Base-by-base conservation (phyloP, 768 basidiomycete species). In the Suillus subluteus region DNA sequence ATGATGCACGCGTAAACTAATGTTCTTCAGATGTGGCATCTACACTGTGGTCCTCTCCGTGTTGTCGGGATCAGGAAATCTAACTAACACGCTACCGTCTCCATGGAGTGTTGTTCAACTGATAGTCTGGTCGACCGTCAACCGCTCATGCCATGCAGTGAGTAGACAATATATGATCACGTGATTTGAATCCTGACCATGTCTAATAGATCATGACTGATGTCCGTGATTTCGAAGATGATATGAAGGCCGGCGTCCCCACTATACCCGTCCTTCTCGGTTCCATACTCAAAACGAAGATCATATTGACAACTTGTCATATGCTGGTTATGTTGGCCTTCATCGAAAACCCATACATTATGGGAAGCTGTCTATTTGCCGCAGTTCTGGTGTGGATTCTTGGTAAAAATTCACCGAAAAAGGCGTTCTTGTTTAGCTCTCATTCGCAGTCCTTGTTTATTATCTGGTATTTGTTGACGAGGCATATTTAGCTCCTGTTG, bases 241-340 rank as follows among this genome's bases (percentile, higher is more conserved):
- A 55, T 21, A 32, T 35, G 5, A 55, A 55, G 32, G 32, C 18
- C 9, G 54, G 18, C 1, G 54, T 55, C 32, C 54, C 54, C 9
- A 55, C 54, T 12, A 55, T 55, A 55, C 54, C 54, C 9, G 30
- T 55, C 54, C 54, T 55, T 55, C 18, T 55, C 32, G 54, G 54
- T 32, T 55, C 54, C 9, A 9, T 55, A 32, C 30, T 32, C 18
- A 35, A 21, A 16, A 32, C 54, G 18, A 55, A 32, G 30, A 18
- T 35, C 54, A 18, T 55, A 21, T 12, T 55, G 9, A 55, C 54
- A 2, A 18, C 54, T 21, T 56, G 55, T 35, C 55, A 56, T 12
- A 35, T 56, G 32, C 6, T 56, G 2, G 55, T 56, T 13, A 35
- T 56, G 55, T n/a, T 35, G 21, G 21, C 55, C 21, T 56, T 56